Base-by-base conservation (phyloP, 2,329 filamentous ascomycete species). In the Fusarium cicatricum region DNA sequence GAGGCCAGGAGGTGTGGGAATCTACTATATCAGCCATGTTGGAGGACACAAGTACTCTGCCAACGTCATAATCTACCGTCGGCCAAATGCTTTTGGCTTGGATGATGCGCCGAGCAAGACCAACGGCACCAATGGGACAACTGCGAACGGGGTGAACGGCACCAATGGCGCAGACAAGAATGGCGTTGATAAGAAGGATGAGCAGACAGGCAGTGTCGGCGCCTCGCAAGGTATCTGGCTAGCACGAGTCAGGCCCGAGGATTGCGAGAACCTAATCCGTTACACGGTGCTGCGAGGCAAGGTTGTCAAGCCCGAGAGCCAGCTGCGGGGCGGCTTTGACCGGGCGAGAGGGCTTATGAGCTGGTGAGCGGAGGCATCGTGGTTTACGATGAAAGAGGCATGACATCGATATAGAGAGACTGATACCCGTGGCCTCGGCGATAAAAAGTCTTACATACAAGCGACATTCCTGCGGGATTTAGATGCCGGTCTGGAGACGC, bases 1-100 rank as follows among this genome's bases (percentile, higher is more conserved):
- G 73, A 80, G 95, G 53, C 92, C 93, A 0, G 94, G 94, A 11
- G 95, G 95, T 11, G 94, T 97, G 6, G 94, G 92, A 1, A 91
- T 99, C 62, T 97, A 97, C 77, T 98, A 97, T 72, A 96, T 98
- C 71, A 94, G 88, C 65, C 95, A 99, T 71, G 92, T 97, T 3
- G 95, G 95, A 23, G 95, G 95, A 0, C 95, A 99, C 80, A 97
- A 97, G 78, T 98, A 96, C 77, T 88, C 89, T 40, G 95, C 95
- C 23, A 99, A 99, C 69, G 86, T 98, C 66, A 90, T 99, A 80
- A 82, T 99, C 2, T 98, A 99, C 74, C 85, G 95, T 10, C 82
- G 83, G 48, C 80, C 78, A 7, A 79, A 86, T 65, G 80, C 84
- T 1, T 86, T 85, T 68, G 83, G 82, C 0, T 65, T 83, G 36